Percentiles rank a stretch among this genome's conserved stretches.
phyloP scores from a whole-genome alignment of 2,329 filamentous ascomycete genomes.

The Pezicula carpinea region DNA sequence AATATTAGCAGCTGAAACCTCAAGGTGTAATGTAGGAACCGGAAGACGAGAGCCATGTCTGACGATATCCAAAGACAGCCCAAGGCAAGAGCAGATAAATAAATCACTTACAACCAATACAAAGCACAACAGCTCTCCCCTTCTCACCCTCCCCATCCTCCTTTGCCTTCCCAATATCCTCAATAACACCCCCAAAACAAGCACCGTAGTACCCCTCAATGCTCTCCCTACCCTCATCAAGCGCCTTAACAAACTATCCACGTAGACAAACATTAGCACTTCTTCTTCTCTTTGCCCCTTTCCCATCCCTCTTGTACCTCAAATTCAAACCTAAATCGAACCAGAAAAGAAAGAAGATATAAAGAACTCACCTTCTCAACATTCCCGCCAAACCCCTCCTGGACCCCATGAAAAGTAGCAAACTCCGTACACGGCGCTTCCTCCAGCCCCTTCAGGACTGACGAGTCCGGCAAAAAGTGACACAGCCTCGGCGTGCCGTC shows the following conservation, averaged over 20 bases:
- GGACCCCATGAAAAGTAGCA: constrained; percentile 1
- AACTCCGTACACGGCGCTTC: constrained; percentile 1
- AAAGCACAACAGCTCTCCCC: constrained; percentile 1
- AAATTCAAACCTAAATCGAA: no score
- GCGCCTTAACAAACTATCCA: background rate
- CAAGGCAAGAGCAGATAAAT: no score
- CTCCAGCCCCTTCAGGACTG: background rate
- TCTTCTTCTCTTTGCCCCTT: no score
- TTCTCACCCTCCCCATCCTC: background rate
- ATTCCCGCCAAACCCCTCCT: background rate
- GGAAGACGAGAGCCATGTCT: no score
- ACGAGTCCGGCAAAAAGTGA: background rate
- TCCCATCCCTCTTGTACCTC: no score
- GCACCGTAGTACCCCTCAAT: background rate
- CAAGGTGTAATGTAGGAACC: no score
- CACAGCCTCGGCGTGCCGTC: background rate
- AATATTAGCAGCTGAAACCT: background rate
- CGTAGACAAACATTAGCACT: no score
- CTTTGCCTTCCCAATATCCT: constrained; percentile 2
- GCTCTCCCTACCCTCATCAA: background rate
- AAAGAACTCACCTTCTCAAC: background rate
- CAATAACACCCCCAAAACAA: constrained; percentile 1
- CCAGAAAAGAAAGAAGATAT: no score
- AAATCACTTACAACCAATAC: constrained; percentile 7
- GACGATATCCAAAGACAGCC: no score